A percentile compares a stretch with the other conserved stretches of the same genome.
phyloP scores from a whole-genome alignment of 2,329 filamentous ascomycete genomes.

The Pseudopithomyces maydicus region DNA sequence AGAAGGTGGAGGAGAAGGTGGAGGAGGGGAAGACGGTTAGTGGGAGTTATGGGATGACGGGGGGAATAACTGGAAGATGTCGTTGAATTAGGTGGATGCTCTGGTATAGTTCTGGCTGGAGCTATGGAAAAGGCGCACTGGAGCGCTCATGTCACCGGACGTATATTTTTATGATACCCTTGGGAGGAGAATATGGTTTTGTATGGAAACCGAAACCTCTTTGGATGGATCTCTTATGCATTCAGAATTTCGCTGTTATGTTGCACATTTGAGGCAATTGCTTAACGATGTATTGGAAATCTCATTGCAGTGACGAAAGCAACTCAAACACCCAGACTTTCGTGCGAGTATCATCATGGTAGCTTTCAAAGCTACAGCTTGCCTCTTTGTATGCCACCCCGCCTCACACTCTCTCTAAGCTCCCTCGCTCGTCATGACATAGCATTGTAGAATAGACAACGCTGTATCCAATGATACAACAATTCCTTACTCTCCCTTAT shows the following conservation, averaged over 20 bases:
- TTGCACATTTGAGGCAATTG: too few relatives aligned
- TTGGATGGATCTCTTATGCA: too few relatives aligned
- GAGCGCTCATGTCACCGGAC: not conserved
- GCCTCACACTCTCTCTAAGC: too few relatives aligned
- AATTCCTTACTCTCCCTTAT: not conserved
- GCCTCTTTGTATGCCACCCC: too few relatives aligned
- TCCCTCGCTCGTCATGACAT: not conserved
- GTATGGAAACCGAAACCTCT: not conserved
- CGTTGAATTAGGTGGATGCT: constrained; percentile 18
- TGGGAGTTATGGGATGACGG: constrained; percentile 41
- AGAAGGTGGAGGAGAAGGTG: constrained; percentile 3
- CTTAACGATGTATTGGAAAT: too few relatives aligned
- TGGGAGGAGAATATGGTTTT: not conserved
- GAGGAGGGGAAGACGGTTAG: constrained; percentile 37
- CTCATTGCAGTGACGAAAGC: too few relatives aligned
- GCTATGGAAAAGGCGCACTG: not conserved
- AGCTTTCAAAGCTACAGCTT: too few relatives aligned
- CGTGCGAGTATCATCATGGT: too few relatives aligned
- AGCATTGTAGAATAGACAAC: not conserved
- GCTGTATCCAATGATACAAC: not conserved
- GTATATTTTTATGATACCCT: constrained; percentile 1
- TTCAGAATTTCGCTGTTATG: too few relatives aligned
- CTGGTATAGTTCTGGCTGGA: not conserved
- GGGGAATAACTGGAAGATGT: constrained; percentile 37
- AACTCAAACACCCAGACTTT: too few relatives aligned